Base-by-base conservation (phyloP, 768 basidiomycete species). In the Hemileccinum impolitum region DNA sequence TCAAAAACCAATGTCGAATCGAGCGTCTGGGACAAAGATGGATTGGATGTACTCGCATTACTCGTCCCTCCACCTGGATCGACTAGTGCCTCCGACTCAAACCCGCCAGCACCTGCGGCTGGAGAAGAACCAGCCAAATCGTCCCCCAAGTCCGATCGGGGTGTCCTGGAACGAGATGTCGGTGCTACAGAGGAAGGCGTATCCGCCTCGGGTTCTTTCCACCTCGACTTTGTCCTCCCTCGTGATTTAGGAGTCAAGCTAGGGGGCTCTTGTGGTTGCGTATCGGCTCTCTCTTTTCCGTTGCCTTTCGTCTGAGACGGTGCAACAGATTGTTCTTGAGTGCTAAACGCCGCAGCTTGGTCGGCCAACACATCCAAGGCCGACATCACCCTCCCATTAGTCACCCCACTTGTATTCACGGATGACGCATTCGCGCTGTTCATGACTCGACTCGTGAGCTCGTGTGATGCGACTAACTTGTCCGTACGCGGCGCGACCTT, bases 361-460 rank as follows among this genome's bases (percentile, higher is more conserved):
- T 87, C 85, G 1, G 86, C 87, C 30, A 88, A 69, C 8, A 89
- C 84, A 57, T 89, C 85, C 58, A 89, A 68, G 7, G 82, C 86
- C 51, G 79, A 79, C 51, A 66, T 70, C 39, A 75, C 65, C 41
- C 72, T 57, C 28, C 58, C 60, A 23, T 39, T 50, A 18, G 37
- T 32, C 4, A 12, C 34, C 17, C 25, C 52, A 17, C 23, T 26
- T 19, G 43, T 6, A 38, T 51, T 32, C 14, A 31, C 34, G 28
- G 60, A 37, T 5, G 53, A 35, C 5, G 25, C 28, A 9, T 45
- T 23, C 11, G 23, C 18, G 21, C 50, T 13, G 5, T 38, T 45
- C 15, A 45, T 30, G 7, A 36, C 6, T 39, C 42, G 50, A 39
- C 26, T 45, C 3, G 52, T 19, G 19, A 39, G 49, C 14, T 51